These are phyloP conservation scores for Ceratonia siliqua DNA, from an alignment of 306 rosid species.

Conservation along the genomic window DNA sequence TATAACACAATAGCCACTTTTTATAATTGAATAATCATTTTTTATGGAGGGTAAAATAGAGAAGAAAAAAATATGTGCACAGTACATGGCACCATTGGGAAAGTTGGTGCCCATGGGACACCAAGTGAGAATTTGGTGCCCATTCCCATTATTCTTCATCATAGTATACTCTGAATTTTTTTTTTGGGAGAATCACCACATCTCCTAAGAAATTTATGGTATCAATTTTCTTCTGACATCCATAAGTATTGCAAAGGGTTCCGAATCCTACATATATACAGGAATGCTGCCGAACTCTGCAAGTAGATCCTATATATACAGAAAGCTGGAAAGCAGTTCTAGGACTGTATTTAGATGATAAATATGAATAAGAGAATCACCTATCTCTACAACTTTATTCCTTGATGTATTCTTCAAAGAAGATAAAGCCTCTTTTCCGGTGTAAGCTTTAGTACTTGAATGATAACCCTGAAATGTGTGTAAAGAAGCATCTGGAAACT, in stretches of 20 bases:
- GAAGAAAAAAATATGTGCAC: too few relatives aligned
- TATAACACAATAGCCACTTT: too few relatives aligned
- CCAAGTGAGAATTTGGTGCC: too few relatives aligned
- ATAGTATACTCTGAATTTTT: constrained; percentile 31
- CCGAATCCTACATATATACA: not conserved
- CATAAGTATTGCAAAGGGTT: not conserved
- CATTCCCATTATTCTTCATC: constrained; percentile 12
- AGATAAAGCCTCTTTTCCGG: constrained; percentile 71
- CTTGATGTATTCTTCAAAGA: constrained; percentile 73
- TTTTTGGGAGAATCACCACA: not conserved
- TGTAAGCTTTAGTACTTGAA: constrained; percentile 59
- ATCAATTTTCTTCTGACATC: not conserved
- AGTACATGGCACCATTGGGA: too few relatives aligned
- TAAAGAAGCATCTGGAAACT: constrained; percentile 20
- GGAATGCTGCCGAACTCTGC: constrained; percentile 5
- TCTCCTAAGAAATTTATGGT: constrained; percentile 24
- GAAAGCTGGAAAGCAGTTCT: constrained; percentile 22
- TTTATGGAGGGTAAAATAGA: too few relatives aligned
- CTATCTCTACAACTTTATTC: constrained; percentile 79
- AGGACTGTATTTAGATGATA: constrained; percentile 16
- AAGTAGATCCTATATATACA: constrained; percentile 19
- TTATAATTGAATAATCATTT: too few relatives aligned
- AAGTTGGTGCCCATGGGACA: too few relatives aligned
- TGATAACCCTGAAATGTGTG: constrained; percentile 68
- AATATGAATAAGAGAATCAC: constrained; percentile 44